Evolutionary conservation across 306 rosid genomes (phyloP).

Genomic region (Prinsepia uniflora): DNA sequence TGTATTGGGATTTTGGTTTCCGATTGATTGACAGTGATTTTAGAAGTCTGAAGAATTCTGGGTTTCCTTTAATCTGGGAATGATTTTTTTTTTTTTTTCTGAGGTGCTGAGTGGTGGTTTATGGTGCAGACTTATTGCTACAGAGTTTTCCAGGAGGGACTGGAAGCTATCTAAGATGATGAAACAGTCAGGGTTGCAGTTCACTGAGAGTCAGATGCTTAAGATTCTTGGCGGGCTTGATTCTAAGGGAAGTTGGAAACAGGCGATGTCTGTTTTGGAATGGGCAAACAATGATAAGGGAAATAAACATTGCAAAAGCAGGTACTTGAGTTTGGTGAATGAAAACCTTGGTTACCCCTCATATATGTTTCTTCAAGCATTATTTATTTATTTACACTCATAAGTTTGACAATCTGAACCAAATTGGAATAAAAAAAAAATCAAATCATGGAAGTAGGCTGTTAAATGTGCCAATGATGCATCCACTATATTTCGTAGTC

Average conservation of each 20-base stretch:
- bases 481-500: neutral
- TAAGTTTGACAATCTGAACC: neutral
- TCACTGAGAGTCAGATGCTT: slow-evolving; percentile 70
- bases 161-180: slow-evolving; percentile 86
- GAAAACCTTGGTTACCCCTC: neutral
- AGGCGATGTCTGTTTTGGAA: slow-evolving; percentile 72
- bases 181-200: slow-evolving; percentile 82
- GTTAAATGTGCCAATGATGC: too few species aligned
- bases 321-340: slow-evolving; percentile 36
- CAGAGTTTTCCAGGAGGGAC: slow-evolving; percentile 53
- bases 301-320: slow-evolving; percentile 58
- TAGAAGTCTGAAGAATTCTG: neutral
- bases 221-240: slow-evolving; percentile 63
- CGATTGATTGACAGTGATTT: neutral
- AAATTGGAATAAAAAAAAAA: neutral
- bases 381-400: neutral
- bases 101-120: neutral
- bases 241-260: slow-evolving; percentile 65
- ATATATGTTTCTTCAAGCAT: slow-evolving; percentile 6
- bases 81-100: neutral
- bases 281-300: slow-evolving; percentile 65
- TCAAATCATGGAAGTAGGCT: neutral
- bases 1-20: slow-evolving; percentile 22
- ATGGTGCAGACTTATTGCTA: slow-evolving; percentile 57
- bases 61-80: neutral